Conservation (phyloP, 2,329 filamentous ascomycete genomes). For the Trichoderma semiorbis region DNA sequence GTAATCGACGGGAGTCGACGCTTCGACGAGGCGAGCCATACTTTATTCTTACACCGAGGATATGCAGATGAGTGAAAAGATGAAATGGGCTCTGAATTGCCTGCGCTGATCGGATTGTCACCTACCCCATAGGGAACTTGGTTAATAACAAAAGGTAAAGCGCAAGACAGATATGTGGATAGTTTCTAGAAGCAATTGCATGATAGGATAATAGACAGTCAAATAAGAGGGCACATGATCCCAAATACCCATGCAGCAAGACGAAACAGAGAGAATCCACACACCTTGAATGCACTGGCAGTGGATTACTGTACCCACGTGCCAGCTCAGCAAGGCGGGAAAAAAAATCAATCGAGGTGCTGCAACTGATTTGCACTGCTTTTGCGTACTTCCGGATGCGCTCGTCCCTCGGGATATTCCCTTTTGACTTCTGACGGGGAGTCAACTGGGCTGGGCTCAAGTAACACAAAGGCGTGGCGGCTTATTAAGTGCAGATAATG, state of each 20-base stretch:
- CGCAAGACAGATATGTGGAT: not conserved
- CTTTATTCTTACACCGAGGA: not conserved
- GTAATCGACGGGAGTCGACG: conserved; percentile 18
- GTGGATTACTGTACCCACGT: conserved; percentile 12
- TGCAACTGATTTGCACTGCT: not conserved
- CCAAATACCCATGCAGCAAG: conserved; percentile 6
- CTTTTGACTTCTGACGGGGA: not conserved
- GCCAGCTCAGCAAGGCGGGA: not conserved
- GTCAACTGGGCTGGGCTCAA: not conserved
- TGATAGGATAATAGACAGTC: not conserved
- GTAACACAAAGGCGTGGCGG: not conserved
- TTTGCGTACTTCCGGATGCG: not conserved
- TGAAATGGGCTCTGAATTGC: not conserved
- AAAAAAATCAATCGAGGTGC: not conserved
- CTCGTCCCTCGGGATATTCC: not conserved
- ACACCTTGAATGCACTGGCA: conserved; percentile 8
- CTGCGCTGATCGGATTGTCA: not conserved
- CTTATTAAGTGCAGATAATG: conserved; percentile 16
- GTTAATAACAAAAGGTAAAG: not conserved
- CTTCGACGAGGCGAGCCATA: conserved; percentile 13
- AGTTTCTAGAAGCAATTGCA: not conserved
- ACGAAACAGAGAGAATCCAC: not conserved
- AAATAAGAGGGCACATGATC: conserved; percentile 7
- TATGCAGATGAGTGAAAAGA: not conserved
- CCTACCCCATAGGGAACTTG: conserved; percentile 10